These are phyloP conservation scores for Candida broadrunensis DNA, from an alignment of 805 yeast species.

Conservation along the genomic window DNA sequence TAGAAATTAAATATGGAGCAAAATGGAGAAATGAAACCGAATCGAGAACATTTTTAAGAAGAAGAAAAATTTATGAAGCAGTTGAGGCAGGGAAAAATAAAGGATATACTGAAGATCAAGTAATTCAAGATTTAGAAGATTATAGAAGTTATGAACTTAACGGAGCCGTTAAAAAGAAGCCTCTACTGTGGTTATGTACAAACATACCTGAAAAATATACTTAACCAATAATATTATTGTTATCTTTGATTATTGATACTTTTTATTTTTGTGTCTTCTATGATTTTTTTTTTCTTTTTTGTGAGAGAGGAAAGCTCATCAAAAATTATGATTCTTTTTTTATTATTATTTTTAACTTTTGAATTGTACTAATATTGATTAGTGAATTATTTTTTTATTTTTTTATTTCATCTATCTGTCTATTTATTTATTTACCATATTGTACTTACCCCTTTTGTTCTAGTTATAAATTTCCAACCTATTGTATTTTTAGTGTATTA, in stretches of 20 bases:
- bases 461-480: no score
- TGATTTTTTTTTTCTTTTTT: no score
- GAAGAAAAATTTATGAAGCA: constrained; percentile 54
- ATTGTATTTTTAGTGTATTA: no score
- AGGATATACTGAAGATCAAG: constrained; percentile 41
- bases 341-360: no score
- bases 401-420: no score
- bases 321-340: no score
- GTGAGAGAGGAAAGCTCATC: no score
- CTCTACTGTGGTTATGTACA: constrained; percentile 27
- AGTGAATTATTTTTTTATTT: no score
- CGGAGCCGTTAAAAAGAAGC: constrained; percentile 34
- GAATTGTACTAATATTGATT: no score
- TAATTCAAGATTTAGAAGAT: constrained; percentile 47
- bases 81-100: constrained; percentile 47
- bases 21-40: constrained; percentile 58
- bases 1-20: constrained; percentile 48
- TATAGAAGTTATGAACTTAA: constrained; percentile 39
- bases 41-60: constrained; percentile 49
- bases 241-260: not conserved
- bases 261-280: no score
- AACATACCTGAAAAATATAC: constrained; percentile 24
- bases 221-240: not conserved
- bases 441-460: no score
- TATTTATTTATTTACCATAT: no score